A percentile compares a stretch with the other conserved stretches of the same genome.
phyloP scores from a whole-genome alignment of 306 rosid genomes.

The Lotus japonicus region DNA sequence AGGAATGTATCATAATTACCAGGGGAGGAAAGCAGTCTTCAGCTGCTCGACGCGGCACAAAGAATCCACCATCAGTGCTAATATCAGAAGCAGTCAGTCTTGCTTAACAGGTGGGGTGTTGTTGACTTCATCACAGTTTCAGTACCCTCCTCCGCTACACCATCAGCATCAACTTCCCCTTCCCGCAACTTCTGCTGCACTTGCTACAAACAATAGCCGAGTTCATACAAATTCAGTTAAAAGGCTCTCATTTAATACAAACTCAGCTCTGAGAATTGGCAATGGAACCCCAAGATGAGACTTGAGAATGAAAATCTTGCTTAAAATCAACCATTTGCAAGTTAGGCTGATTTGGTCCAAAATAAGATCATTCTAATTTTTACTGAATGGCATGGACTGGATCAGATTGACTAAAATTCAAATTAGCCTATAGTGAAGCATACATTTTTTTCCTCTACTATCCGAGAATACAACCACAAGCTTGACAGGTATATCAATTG shows the following conservation, averaged over 20 bases:
- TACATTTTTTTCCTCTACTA: no score
- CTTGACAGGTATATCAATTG: no score
- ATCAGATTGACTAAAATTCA: no score
- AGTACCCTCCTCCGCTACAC: slow-evolving; percentile 59
- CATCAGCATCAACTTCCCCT: slow-evolving; percentile 43
- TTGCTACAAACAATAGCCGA: slow-evolving; percentile 28
- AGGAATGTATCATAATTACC: slow-evolving; percentile 38
- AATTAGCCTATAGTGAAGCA: no score
- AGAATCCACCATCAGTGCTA: slow-evolving; percentile 95
- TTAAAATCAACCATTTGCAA: no score
- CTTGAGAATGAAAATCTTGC: no score
- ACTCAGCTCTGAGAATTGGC: no score
- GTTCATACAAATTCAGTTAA: slow-evolving; percentile 4
- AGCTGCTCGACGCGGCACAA: slow-evolving; percentile 95
- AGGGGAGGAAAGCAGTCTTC: slow-evolving; percentile 95
- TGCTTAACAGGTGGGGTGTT: slow-evolving; percentile 94
- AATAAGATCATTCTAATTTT: no score
- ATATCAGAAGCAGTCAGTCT: slow-evolving; percentile 97
- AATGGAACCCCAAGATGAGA: no score
- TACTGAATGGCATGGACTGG: no score
- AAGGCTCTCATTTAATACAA: not conserved
- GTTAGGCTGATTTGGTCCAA: no score
- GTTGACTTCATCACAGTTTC: slow-evolving; percentile 52
- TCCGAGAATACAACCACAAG: no score
- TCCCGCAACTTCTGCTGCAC: slow-evolving; percentile 43